phyloP scores from a whole-genome alignment of 1,139 yeast genomes.

The Taiozyma sp. region DNA sequence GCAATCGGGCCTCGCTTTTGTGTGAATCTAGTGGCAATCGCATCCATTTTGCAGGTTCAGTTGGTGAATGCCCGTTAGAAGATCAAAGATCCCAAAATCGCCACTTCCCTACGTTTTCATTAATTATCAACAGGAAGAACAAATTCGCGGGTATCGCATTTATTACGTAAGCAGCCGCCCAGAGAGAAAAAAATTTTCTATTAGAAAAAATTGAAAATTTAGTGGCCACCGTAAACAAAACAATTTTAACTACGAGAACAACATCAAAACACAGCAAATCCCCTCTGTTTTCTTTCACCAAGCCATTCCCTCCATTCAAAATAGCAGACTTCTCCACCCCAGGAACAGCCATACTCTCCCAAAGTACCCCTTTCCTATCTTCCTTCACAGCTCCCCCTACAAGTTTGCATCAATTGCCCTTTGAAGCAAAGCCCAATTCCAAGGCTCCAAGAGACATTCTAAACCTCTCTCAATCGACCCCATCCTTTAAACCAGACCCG shows the following conservation, averaged over 20 bases:
- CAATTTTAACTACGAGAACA: not conserved
- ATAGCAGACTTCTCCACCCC: not conserved
- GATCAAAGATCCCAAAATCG: not conserved
- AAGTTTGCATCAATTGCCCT: not conserved
- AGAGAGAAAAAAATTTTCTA: not conserved
- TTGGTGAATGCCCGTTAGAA: not conserved
- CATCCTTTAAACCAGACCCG: not conserved
- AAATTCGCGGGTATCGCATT: not conserved
- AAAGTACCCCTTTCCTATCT: not conserved
- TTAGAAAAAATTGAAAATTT: not conserved
- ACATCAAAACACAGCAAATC: not conserved
- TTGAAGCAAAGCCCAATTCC: not conserved
- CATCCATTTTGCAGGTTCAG: slow-evolving; percentile 5
- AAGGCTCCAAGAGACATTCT: not conserved
- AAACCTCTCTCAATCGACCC: not conserved
- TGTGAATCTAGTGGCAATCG: slow-evolving; percentile 35
- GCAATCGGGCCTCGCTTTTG: slow-evolving; percentile 22
- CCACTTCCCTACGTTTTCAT: not conserved
- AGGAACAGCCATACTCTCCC: not conserved
- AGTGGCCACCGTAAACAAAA: not conserved
- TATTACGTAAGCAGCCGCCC: not conserved
- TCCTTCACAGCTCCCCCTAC: not conserved
- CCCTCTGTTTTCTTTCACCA: not conserved
- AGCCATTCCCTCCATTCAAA: not conserved
- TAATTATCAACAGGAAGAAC: not conserved